Evolutionary conservation across 2,329 filamentous ascomycete species (phyloP).

Genomic region (Orbilia oligospora): DNA sequence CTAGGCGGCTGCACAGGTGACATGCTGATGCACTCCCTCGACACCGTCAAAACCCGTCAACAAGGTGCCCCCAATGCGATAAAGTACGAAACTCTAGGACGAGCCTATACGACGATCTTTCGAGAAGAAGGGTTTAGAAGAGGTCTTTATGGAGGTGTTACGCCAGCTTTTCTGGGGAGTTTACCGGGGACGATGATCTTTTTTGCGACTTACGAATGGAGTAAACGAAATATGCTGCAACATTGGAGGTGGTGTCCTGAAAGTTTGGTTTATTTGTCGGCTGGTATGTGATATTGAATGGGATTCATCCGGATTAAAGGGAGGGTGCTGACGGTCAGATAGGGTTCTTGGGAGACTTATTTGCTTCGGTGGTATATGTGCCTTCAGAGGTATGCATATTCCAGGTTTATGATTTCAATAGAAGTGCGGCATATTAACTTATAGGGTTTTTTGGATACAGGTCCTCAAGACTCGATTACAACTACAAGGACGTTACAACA

Average conservation of each 20-base stretch:
- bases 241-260: slow-evolving; percentile 82
- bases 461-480: slow-evolving; percentile 96
- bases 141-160: slow-evolving; percentile 93
- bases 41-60: slow-evolving; percentile 98
- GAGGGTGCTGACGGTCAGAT: slow-evolving; percentile 35
- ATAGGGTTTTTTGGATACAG: not conserved
- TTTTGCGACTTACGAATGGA: slow-evolving; percentile 96
- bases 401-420: not conserved
- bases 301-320: not conserved
- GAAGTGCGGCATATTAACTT: not conserved
- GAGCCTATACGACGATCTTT: slow-evolving; percentile 92
- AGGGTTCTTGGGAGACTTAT: slow-evolving; percentile 92
- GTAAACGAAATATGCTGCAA: slow-evolving; percentile 90
- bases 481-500: slow-evolving; percentile 94
- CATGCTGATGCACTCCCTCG: slow-evolving; percentile 98
- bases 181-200: slow-evolving; percentile 95
- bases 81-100: slow-evolving; percentile 90
- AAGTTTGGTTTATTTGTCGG: slow-evolving; percentile 85
- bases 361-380: slow-evolving; percentile 92
- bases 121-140: slow-evolving; percentile 88
- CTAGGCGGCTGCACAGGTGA: slow-evolving; percentile 93
- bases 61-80: slow-evolving; percentile 95
- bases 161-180: slow-evolving; percentile 89
- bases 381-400: slow-evolving; percentile 79
- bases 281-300: slow-evolving; percentile 73